Conservation (phyloP, 768 basidiomycete species). For the Serendipita sp. region DNA sequence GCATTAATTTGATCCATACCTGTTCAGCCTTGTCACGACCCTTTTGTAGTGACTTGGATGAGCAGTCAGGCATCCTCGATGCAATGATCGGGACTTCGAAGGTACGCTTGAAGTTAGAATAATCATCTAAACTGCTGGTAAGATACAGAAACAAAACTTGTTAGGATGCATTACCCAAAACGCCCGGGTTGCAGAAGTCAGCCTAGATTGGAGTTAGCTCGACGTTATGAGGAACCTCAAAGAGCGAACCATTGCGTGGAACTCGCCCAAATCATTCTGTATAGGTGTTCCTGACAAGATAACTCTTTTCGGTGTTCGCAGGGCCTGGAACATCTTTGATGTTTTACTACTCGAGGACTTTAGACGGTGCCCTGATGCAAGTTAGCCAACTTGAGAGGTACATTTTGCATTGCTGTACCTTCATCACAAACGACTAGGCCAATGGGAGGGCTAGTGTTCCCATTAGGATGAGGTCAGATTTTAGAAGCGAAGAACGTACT, state of each 20-base stretch:
- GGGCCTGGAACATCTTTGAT: conserved; percentile 62
- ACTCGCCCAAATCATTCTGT: conserved; percentile 90
- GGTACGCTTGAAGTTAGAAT: conserved; percentile 55
- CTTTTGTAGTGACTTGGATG: conserved; percentile 51
- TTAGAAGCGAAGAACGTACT: conserved; percentile 26
- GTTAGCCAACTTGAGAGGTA: not conserved
- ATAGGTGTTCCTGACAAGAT: conserved; percentile 95
- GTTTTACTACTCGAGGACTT: conserved; percentile 90
- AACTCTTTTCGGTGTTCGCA: conserved; percentile 61
- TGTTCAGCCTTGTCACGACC: conserved; percentile 67
- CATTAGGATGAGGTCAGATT: not conserved
- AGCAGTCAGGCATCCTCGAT: conserved; percentile 64
- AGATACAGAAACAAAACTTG: not conserved
- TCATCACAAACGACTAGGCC: conserved; percentile 93
- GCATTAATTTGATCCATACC: conserved; percentile 25
- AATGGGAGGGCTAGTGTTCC: conserved; percentile 54
- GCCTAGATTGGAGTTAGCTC: conserved; percentile 31
- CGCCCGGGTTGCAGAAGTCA: conserved; percentile 86
- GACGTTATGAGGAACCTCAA: not conserved
- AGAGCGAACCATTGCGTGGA: conserved; percentile 76
- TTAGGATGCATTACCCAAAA: conserved; percentile 41
- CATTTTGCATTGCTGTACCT: conserved; percentile 29
- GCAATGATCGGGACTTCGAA: conserved; percentile 82
- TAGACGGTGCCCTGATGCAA: conserved; percentile 75
- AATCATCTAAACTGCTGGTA: conserved; percentile 38